Conservation (phyloP, 495 filamentous ascomycete species). For the Hyaloscypha variabilis region DNA sequence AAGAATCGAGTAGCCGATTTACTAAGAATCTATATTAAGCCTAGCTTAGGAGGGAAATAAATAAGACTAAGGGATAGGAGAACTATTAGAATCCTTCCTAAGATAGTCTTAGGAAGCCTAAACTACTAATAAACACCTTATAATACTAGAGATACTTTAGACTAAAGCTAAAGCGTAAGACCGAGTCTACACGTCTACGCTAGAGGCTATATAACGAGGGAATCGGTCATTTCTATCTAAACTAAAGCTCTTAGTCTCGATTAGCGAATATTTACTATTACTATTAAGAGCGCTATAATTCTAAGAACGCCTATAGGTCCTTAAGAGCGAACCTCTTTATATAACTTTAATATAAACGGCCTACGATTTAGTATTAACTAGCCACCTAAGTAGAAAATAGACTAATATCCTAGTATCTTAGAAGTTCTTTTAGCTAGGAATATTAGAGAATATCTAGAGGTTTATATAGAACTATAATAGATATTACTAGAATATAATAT, state of each 20-base stretch:
- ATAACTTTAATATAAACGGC: not conserved
- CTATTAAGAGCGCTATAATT: not conserved
- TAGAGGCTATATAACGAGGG: not conserved
- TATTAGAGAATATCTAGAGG: not conserved
- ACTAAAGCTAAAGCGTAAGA: not conserved
- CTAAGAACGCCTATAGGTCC: not conserved
- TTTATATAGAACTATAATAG: conserved; percentile 1
- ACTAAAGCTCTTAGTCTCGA: not conserved
- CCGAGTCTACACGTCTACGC: not conserved
- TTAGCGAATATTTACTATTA: not conserved
- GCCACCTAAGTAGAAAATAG: not conserved
- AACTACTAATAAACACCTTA: no score
- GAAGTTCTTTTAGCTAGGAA: not conserved
- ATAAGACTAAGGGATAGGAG: no score
- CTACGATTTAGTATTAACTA: not conserved
- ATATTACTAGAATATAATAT: not conserved
- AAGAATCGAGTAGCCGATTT: no score
- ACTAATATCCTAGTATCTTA: not conserved
- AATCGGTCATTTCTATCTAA: not conserved
- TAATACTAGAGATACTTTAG: not conserved
- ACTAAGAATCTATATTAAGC: no score
- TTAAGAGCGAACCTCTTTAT: not conserved
- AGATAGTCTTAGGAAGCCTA: no score
- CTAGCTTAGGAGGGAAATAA: no score
- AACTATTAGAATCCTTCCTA: no score